These are phyloP conservation scores for Colletotrichum tabaci DNA, from an alignment of 2,329 filamentous ascomycete genomes.

Conservation along the genomic window DNA sequence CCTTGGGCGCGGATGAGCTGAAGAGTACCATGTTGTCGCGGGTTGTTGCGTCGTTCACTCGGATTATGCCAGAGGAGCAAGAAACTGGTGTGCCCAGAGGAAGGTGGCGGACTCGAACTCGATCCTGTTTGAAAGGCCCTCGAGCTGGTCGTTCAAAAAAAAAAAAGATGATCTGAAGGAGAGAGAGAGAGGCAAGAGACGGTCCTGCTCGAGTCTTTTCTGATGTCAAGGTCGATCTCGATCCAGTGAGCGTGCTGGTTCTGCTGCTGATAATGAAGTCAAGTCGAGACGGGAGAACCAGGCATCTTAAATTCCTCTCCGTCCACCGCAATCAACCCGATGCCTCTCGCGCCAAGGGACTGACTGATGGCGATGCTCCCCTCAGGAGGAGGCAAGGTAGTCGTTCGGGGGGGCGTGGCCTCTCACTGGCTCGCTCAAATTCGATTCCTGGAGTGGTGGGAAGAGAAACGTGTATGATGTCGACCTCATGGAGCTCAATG, in stretches of 20 bases:
- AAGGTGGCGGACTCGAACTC: background rate
- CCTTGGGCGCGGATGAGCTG: slow-evolving; percentile 20
- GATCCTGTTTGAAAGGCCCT: background rate
- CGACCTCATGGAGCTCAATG: slow-evolving; percentile 35
- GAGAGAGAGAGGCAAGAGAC: too few relatives aligned
- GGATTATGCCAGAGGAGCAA: background rate
- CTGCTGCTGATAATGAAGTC: background rate
- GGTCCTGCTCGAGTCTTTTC: background rate
- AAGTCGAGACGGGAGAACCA: slow-evolving; percentile 12
- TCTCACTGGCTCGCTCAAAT: slow-evolving; percentile 42
- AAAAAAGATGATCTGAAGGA: background rate
- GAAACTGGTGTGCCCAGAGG: background rate
- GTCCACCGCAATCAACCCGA: background rate
- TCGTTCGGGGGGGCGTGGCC: background rate
- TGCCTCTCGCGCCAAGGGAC: slow-evolving; percentile 19
- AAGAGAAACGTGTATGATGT: slow-evolving; percentile 16
- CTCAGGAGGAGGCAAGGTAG: slow-evolving; percentile 14
- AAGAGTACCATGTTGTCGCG: slow-evolving; percentile 16
- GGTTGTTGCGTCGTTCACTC: background rate
- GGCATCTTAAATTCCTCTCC: slow-evolving; percentile 32
- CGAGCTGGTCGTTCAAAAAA: background rate
- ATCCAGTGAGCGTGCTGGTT: background rate
- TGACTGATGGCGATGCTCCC: slow-evolving; percentile 17
- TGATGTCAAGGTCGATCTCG: background rate
- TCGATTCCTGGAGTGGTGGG: slow-evolving; percentile 31